These are phyloP conservation scores for Diaporthe destruens DNA, from an alignment of 2,329 filamentous ascomycete species.

Conservation along the genomic window DNA sequence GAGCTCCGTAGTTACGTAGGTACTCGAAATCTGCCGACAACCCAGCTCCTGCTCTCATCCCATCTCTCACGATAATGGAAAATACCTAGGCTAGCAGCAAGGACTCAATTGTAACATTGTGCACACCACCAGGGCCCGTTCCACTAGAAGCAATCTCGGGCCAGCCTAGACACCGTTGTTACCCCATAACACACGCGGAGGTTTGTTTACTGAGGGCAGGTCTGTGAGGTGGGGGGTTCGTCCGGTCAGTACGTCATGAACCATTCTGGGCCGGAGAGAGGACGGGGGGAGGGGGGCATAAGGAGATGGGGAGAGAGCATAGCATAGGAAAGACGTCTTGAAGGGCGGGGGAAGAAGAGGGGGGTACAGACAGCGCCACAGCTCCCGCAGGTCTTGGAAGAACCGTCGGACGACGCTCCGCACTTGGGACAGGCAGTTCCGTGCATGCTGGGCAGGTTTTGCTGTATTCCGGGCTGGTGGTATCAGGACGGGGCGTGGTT, in stretches of 20 bases:
- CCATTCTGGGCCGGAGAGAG: background rate
- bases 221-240: slow-evolving; percentile 45
- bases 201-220: slow-evolving; percentile 44
- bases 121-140: background rate
- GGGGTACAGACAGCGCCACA: slow-evolving; percentile 68
- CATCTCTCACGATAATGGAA: background rate
- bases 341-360: background rate
- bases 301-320: too few relatives aligned
- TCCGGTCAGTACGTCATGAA: background rate
- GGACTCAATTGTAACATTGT: background rate
- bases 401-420: slow-evolving; percentile 59
- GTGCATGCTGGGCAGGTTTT: slow-evolving; percentile 53
- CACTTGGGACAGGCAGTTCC: slow-evolving; percentile 68
- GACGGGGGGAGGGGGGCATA: background rate
- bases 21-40: background rate
- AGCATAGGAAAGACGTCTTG: background rate
- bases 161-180: background rate
- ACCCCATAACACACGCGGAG: background rate
- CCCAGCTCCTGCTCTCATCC: background rate
- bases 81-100: background rate
- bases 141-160: background rate
- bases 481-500: background rate
- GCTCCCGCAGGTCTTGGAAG: slow-evolving; percentile 65
- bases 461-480: slow-evolving; percentile 22
- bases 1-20: background rate